phyloP scores from a whole-genome alignment of 768 basidiomycete genomes.

The Leccinum broughii region DNA sequence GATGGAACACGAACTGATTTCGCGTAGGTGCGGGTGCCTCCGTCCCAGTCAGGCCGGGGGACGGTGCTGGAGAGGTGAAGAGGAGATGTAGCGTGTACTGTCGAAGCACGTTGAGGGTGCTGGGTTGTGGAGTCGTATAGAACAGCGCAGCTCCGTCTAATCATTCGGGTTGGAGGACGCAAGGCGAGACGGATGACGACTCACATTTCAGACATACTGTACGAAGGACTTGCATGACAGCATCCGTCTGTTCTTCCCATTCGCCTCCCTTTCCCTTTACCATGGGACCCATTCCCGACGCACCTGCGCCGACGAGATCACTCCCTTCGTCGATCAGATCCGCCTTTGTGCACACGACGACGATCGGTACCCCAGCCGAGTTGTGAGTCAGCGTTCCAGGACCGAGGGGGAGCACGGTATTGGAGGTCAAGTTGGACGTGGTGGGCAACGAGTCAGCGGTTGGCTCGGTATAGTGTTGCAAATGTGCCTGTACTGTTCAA shows the following conservation, averaged over 20 bases:
- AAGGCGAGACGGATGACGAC: slow-evolving; percentile 31
- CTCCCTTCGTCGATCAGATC: slow-evolving; percentile 86
- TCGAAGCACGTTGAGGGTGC: slow-evolving; percentile 72
- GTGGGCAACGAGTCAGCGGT: slow-evolving; percentile 63
- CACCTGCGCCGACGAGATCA: slow-evolving; percentile 65
- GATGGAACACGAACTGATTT: slow-evolving; percentile 83
- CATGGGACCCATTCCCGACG: slow-evolving; percentile 86
- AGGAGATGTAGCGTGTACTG: slow-evolving; percentile 77
- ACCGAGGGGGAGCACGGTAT: slow-evolving; percentile 80
- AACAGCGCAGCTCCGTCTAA: slow-evolving; percentile 90
- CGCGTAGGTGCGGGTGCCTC: slow-evolving; percentile 52
- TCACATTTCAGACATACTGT: slow-evolving; percentile 90
- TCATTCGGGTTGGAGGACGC: slow-evolving; percentile 6
- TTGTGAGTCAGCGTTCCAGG: slow-evolving; percentile 88
- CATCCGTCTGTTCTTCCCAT: slow-evolving; percentile 96
- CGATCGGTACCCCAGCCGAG: slow-evolving; percentile 78
- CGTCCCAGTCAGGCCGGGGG: slow-evolving; percentile 35
- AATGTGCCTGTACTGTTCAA: slow-evolving; percentile 73
- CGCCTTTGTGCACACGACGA: slow-evolving; percentile 90
- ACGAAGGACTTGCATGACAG: slow-evolving; percentile 92
- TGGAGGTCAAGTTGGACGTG: slow-evolving; percentile 55
- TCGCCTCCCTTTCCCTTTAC: slow-evolving; percentile 89
- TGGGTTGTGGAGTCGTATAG: slow-evolving; percentile 83
- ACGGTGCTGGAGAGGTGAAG: slow-evolving; percentile 63
- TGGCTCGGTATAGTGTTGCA: slow-evolving; percentile 90